phyloP scores from a whole-genome alignment of 257 asterid species.

The Jasminum sambac region DNA sequence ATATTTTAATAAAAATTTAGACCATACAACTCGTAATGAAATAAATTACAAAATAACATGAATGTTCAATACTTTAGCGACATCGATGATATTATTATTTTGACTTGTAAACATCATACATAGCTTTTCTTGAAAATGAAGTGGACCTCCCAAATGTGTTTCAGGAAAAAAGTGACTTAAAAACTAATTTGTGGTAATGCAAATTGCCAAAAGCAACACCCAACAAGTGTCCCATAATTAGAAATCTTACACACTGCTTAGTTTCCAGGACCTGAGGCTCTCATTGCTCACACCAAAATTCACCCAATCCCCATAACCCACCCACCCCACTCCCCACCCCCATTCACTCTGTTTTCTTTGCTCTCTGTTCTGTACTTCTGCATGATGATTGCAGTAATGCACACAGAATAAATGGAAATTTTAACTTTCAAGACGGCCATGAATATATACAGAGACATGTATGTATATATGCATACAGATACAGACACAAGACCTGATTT shows the following conservation, averaged over 20 bases:
- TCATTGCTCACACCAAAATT: conserved; percentile 7
- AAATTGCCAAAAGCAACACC: conserved; percentile 28
- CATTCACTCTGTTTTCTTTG: conserved; percentile 11
- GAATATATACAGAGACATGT: neutral
- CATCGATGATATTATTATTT: neutral
- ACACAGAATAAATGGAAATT: neutral
- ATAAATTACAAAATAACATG: neutral
- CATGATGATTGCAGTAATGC: conserved; percentile 17
- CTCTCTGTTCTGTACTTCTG: too few species aligned
- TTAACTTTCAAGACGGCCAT: conserved; percentile 28
- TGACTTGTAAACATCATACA: neutral
- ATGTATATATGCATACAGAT: conserved; percentile 1
- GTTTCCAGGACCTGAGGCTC: conserved; percentile 16
- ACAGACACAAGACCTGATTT: conserved; percentile 1
- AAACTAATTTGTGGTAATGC: conserved; percentile 14
- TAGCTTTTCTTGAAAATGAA: neutral
- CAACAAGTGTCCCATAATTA: conserved; percentile 38
- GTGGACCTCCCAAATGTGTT: conserved; percentile 21
- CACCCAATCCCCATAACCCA: neutral
- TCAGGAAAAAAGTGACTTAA: conserved; percentile 15
- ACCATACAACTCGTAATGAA: too few species aligned
- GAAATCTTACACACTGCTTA: conserved; percentile 6
- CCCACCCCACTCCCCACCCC: neutral
- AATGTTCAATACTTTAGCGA: neutral
- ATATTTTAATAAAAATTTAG: too few species aligned